Base-by-base conservation (phyloP, 139 green algal species). In the Prasinococcaceae sp. region DNA sequence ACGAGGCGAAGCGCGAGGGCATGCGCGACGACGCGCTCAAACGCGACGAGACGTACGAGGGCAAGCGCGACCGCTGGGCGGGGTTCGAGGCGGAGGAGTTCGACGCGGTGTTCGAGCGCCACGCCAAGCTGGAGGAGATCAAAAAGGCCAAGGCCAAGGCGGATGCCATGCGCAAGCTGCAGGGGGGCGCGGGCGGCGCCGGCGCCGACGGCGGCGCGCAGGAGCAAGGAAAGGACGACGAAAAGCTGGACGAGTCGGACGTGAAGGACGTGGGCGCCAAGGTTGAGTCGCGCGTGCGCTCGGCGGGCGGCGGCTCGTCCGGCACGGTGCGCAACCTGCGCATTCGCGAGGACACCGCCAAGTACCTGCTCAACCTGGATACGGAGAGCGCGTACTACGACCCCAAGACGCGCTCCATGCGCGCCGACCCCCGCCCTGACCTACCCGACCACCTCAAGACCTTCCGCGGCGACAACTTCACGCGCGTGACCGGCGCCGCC, bases 271-370 rank as follows among this genome's bases (percentile, higher is more conserved):
- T 96, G 63, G n/a, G n/a, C n/a, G 75, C 41, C 24, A 85, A 95
- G 69, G 84, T 99, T 0, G 82, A 95, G 76, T 94, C 93, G 72
- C 78, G 83, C 4, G 84, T 97, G 64, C 74, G 90, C 28, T 93
- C 85, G 0, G 80, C 80, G 0, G 90, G 72, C 3, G 92, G 92
- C 24, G 92, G 90, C 45, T 68, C 73, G 27, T 69, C 68, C 3
- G 60, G 61, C 16, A 68, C 68, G n/a, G 68, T 72, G 10, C 17
- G 59, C 47, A 98, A 99, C 77, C 79, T 99, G 70, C 82, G 92
- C 45, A 96, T 99, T 55, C 80, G 92, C n/a, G 92, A 99, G 63
- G 92, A 99, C 72, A 99, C 88, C 0, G 92, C 90, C 41, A 99
- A 99, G 74, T 99, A 98, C 66, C 78, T 99, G 51, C 74, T 94